Evolutionary conservation across 768 basidiomycete genomes (phyloP), one percentile per base, ranked within the genome.

Genomic region (Naganishia antarctica): DNA sequence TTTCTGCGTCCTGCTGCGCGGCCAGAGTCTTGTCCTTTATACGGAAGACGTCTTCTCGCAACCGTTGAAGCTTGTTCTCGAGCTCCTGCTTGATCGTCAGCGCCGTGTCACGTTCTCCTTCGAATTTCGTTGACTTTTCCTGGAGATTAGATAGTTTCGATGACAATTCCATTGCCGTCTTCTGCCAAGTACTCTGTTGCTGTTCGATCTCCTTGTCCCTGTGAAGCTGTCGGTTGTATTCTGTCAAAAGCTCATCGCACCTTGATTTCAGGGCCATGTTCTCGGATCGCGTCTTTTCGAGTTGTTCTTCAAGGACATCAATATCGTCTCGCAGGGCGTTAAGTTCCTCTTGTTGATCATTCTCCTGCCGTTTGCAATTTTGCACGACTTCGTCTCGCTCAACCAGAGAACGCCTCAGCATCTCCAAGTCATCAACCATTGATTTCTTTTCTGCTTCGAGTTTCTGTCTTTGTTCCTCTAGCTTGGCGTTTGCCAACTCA

Each of bases 321-420:
- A 94, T 81, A 70, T 97, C 93, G 3, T 81, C 81, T 70, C 96
- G 90, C 23, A 96, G 78, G 0, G 86, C 84, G 1, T 80, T 79
- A 15, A 93, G 83, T 70, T 93, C 91, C 60, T 96, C 91, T 74
- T 91, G 87, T 2, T 97, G 81, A 65, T 90, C 86, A 31, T 81
- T 81, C 75, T 94, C 91, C n/a, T 86, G 84, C 68, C 85, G 84
- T 79, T 91, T 92, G 25, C 40, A 57, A 18, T 26, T 82, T 64
- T 90, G 86, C 0, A 98, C 81, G 13, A 90, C 80, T 3, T 83
- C 78, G 64, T 96, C 90, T 76, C 94, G 92, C 76, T 97, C 91
- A 47, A 88, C 69, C 1, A 84, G 84, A 7, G 92, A 81, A 11
- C 82, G 82, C 44, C 90, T 84, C 70, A 98, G 94, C 1, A 86